Evolutionary conservation across 73 alveolate genomes (phyloP).

Genomic region (Paramecium sexaurelia): DNA sequence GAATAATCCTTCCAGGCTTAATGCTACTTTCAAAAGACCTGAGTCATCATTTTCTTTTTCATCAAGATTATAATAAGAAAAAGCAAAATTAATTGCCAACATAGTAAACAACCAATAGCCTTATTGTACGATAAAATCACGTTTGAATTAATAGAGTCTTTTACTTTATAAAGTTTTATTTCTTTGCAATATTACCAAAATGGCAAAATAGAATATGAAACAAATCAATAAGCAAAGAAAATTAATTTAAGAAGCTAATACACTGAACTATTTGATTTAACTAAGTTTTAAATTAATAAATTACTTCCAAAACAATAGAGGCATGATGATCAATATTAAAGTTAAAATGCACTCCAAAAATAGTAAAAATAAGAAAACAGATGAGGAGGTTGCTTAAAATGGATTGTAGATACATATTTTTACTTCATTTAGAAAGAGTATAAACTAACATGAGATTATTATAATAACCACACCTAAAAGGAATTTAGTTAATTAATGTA

Average conservation of each 20-base stretch:
- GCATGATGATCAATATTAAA: neutral
- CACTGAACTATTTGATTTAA: neutral
- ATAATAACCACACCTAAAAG: neutral
- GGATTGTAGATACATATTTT: conserved; percentile 6
- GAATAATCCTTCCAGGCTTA: neutral
- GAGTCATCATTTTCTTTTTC: neutral
- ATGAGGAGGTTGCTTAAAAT: conserved; percentile 21
- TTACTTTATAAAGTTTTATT: neutral
- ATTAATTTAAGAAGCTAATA: neutral
- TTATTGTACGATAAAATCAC: neutral
- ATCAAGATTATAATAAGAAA: neutral
- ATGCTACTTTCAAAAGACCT: neutral
- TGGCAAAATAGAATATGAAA: neutral
- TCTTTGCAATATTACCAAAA: neutral
- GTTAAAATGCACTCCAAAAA: neutral
- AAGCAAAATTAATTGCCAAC: neutral
- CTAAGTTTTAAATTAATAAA: neutral
- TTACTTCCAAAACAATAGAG: neutral
- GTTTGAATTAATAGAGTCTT: neutral
- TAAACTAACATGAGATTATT: neutral
- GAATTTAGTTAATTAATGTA: neutral
- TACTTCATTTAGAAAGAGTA: neutral
- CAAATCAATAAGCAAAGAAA: neutral
- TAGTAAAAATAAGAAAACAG: neutral
- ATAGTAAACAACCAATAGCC: neutral